Percentiles rank a stretch among this genome's conserved stretches.
These are phyloP conservation scores for Fusarium nanum DNA, from an alignment of 2,329 filamentous ascomycete species.

Conservation along the genomic window DNA sequence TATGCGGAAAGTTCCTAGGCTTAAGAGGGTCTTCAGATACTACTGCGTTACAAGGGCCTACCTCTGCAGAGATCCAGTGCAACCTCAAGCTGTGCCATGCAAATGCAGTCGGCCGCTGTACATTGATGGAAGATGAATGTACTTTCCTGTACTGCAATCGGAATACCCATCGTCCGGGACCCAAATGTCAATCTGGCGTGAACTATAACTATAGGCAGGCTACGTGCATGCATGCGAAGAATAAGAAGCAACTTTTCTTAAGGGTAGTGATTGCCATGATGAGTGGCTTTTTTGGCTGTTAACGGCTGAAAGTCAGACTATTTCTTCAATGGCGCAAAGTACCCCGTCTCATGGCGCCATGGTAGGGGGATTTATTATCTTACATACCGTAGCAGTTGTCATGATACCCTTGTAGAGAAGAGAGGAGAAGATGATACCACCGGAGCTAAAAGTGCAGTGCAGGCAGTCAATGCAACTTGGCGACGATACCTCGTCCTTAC, in stretches of 20 bases:
- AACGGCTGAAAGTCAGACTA: neutral
- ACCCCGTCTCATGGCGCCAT: neutral
- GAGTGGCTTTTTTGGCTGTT: constrained; percentile 16
- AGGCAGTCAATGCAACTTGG: neutral
- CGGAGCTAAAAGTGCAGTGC: neutral
- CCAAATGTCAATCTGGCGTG: constrained; percentile 10
- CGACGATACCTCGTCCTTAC: constrained; percentile 30
- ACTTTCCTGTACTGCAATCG: constrained; percentile 1
- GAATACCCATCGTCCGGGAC: constrained; percentile 8
- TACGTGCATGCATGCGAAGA: constrained; percentile 5
- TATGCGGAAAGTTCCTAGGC: constrained; percentile 31
- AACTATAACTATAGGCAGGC: neutral
- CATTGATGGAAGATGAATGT: neutral
- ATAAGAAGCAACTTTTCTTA: neutral
- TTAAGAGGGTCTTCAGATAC: constrained; percentile 8
- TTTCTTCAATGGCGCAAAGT: neutral
- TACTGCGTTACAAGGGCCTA: neutral
- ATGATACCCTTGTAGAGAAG: constrained; percentile 14
- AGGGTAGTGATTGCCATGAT: constrained; percentile 5
- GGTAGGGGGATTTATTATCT: neutral
- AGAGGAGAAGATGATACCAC: neutral
- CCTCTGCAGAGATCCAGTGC: constrained; percentile 36
- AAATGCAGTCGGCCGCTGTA: constrained; percentile 29
- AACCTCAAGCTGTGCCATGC: constrained; percentile 28
- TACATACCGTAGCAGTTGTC: neutral